Percentiles rank a stretch among this genome's conserved stretches.
phyloP scores from a whole-genome alignment of 148 eudicot genomes.

The Dianthus caryophyllus region DNA sequence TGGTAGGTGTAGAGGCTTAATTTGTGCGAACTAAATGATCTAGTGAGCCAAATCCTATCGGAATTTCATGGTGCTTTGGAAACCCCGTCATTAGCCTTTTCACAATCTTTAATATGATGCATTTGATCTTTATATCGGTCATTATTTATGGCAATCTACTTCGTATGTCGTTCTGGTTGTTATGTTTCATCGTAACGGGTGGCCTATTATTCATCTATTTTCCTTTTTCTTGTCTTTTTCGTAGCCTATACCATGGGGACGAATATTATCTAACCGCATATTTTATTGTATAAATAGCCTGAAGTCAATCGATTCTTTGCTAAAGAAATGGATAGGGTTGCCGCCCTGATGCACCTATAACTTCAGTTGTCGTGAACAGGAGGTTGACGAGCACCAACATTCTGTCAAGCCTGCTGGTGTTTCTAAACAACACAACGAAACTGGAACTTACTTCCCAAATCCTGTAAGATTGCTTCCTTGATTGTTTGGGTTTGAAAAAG shows the following conservation, averaged over 20 bases:
- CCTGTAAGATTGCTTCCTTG: slow-evolving; percentile 34
- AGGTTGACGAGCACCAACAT: slow-evolving; percentile 16
- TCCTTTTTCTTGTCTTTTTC: background rate
- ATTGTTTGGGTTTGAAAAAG: background rate
- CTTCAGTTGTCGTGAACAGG: background rate
- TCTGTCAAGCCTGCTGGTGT: slow-evolving; percentile 27
- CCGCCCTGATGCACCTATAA: slow-evolving; percentile 38
- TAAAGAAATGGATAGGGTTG: slow-evolving; percentile 50
- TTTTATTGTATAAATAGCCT: slow-evolving; percentile 8
- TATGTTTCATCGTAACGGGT: background rate
- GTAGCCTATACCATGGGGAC: background rate
- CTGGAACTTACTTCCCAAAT: slow-evolving; percentile 62
- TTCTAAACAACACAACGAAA: slow-evolving; percentile 43
- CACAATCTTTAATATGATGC: background rate
- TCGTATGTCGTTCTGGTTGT: background rate
- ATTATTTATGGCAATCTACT: background rate
- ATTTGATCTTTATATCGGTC: background rate
- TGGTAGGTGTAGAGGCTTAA: too few relatives aligned
- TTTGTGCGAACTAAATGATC: background rate
- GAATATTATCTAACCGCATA: background rate
- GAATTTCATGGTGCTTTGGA: background rate
- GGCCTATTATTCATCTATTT: background rate
- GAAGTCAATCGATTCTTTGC: slow-evolving; percentile 51
- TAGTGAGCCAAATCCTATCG: background rate
- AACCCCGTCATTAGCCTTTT: background rate